phyloP scores from a whole-genome alignment of 192 early-diverging fungal genomes.

The Coemansia sp. region DNA sequence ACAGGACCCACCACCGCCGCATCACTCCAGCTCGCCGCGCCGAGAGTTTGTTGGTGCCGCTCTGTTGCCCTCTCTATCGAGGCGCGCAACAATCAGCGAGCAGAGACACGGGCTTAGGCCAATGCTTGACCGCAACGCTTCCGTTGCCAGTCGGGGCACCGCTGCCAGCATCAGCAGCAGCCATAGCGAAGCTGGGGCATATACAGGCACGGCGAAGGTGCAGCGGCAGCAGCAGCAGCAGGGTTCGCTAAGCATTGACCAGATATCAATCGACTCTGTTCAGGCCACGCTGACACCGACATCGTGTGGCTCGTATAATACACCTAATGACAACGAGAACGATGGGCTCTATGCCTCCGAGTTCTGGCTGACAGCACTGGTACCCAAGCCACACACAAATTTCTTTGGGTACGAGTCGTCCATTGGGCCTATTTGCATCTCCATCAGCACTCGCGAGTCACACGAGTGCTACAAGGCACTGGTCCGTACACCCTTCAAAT shows the following conservation, averaged over 20 bases:
- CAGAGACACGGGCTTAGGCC: conserved; percentile 25
- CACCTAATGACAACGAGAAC: conserved; percentile 54
- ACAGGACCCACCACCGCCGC: conserved; percentile 4
- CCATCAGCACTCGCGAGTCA: conserved; percentile 51
- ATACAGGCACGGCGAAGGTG: not conserved
- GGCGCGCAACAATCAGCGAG: conserved; percentile 46
- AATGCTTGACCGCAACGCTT: conserved; percentile 15
- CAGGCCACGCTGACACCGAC: conserved; percentile 15
- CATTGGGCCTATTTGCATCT: conserved; percentile 51
- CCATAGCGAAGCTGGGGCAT: not conserved
- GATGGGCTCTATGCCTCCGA: conserved; percentile 47
- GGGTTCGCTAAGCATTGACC: conserved; percentile 2
- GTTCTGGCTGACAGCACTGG: conserved; percentile 55
- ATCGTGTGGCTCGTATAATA: conserved; percentile 28
- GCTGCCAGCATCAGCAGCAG: not conserved
- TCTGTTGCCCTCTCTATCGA: conserved; percentile 39
- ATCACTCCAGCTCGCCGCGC: conserved; percentile 3
- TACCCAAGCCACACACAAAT: conserved; percentile 54
- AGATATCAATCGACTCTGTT: conserved; percentile 11
- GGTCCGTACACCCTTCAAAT: conserved; percentile 51
- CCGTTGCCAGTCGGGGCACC: conserved; percentile 1
- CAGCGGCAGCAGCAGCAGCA: not conserved
- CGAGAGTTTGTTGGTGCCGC: conserved; percentile 49
- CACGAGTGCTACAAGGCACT: conserved; percentile 54
- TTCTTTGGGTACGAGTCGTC: conserved; percentile 53